phyloP scores from a whole-genome alignment of 208 protist species.

The Leishmania gerbilli region DNA sequence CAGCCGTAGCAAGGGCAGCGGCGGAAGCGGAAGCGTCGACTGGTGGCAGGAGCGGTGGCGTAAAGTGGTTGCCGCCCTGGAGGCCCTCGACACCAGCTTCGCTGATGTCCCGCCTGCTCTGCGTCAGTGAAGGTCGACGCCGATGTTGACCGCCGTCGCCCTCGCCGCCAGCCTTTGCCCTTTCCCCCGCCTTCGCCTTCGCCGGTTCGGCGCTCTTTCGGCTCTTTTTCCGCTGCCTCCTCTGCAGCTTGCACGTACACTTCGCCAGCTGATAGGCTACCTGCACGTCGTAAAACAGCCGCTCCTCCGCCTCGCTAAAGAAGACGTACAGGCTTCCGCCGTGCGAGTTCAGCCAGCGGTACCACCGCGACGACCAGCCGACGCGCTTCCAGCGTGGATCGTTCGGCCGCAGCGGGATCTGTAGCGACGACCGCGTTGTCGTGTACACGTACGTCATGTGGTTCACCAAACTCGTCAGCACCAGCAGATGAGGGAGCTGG shows the following conservation, averaged over 20 bases:
- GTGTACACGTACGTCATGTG: slow-evolving; percentile 84
- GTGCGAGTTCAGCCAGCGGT: slow-evolving; percentile 73
- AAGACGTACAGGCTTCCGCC: slow-evolving; percentile 86
- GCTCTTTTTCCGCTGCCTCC: neutral
- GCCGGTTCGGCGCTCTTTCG: neutral
- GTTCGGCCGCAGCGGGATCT: slow-evolving; percentile 66
- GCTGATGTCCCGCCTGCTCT: neutral
- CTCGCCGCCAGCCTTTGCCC: neutral
- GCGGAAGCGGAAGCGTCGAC: neutral
- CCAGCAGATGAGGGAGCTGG: slow-evolving; percentile 68
- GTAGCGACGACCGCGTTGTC: slow-evolving; percentile 45
- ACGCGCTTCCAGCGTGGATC: slow-evolving; percentile 65
- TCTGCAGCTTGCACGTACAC: neutral
- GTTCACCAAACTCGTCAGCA: slow-evolving; percentile 66
- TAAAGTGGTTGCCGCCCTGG: neutral
- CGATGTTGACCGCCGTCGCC: neutral
- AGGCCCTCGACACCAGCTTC: neutral
- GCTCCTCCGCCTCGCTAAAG: slow-evolving; percentile 69
- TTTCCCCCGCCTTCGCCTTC: neutral
- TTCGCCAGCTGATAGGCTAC: slow-evolving; percentile 27
- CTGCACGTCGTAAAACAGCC: slow-evolving; percentile 67
- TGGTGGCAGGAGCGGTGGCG: neutral
- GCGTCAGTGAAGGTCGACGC: neutral
- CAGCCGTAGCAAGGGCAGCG: neutral
- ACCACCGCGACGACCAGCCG: slow-evolving; percentile 77